Evolutionary conservation across 2,329 filamentous ascomycete genomes (phyloP).

Genomic region (Phyllosticta paracitricarpa): DNA sequence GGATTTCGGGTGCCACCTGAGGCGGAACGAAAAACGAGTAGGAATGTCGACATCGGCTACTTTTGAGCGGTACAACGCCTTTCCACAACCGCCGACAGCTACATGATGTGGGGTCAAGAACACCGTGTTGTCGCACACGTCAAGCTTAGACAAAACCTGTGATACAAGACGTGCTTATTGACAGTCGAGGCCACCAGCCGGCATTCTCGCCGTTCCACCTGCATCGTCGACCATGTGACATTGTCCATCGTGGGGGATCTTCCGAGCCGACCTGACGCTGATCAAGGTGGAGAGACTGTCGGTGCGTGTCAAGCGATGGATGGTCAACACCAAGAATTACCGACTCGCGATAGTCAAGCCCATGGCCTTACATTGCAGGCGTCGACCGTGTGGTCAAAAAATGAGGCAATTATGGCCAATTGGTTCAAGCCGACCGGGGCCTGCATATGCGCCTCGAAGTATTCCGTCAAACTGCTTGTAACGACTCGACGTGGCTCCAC

Average conservation of each 20-base stretch:
- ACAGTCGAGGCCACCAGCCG: background rate
- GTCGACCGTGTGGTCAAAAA: background rate
- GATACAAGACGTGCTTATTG: background rate
- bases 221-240: background rate
- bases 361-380: background rate
- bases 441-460: background rate
- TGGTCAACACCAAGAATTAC: background rate
- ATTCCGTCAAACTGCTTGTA: background rate
- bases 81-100: background rate
- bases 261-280: no score
- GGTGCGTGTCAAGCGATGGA: background rate
- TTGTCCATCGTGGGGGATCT: no score
- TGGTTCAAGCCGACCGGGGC: background rate
- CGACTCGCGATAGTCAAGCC: no score
- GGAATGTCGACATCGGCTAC: no score
- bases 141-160: background rate
- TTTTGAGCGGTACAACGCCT: background rate
- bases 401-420: background rate
- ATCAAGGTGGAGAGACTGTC: background rate
- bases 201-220: background rate
- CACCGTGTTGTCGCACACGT: background rate
- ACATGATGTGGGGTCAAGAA: background rate
- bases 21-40: no score
- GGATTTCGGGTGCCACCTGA: no score
- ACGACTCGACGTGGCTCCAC: background rate